Conservation (phyloP, 805 yeast species). For the Kodamaea leandrae region DNA sequence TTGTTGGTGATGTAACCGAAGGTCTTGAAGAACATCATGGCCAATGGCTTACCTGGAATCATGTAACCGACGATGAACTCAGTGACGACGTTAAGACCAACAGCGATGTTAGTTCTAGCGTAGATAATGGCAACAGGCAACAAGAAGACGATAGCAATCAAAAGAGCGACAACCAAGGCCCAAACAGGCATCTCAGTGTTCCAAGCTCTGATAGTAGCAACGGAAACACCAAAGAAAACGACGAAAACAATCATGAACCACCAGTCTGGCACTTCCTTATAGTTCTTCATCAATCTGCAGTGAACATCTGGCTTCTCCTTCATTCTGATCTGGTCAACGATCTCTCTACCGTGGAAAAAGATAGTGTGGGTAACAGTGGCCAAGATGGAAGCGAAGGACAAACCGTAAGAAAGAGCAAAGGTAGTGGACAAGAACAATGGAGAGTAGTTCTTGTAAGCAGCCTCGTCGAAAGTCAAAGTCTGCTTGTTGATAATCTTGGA, state of each 20-base stretch:
- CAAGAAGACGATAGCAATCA: constrained; percentile 38
- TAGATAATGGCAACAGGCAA: constrained; percentile 40
- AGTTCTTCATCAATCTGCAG: constrained; percentile 52
- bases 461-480: constrained; percentile 41
- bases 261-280: constrained; percentile 44
- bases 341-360: constrained; percentile 56
- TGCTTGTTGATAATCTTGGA: constrained; percentile 41
- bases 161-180: constrained; percentile 37
- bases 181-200: constrained; percentile 44
- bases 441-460: constrained; percentile 55
- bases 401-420: constrained; percentile 58
- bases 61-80: constrained; percentile 44
- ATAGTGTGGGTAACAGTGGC: constrained; percentile 58
- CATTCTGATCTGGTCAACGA: constrained; percentile 30
- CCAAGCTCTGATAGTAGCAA: constrained; percentile 40
- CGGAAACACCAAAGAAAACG: constrained; percentile 33
- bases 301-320: constrained; percentile 43
- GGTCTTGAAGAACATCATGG: constrained; percentile 47
- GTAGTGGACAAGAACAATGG: constrained; percentile 62
- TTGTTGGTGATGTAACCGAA: constrained; percentile 47
- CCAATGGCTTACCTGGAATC: constrained; percentile 48
- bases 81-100: constrained; percentile 42
- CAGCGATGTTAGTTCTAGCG: constrained; percentile 36
- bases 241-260: constrained; percentile 32
- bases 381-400: constrained; percentile 56